These are phyloP conservation scores for Mucor circinelloides DNA, from an alignment of 371 early-diverging fungal genomes.

Conservation along the genomic window DNA sequence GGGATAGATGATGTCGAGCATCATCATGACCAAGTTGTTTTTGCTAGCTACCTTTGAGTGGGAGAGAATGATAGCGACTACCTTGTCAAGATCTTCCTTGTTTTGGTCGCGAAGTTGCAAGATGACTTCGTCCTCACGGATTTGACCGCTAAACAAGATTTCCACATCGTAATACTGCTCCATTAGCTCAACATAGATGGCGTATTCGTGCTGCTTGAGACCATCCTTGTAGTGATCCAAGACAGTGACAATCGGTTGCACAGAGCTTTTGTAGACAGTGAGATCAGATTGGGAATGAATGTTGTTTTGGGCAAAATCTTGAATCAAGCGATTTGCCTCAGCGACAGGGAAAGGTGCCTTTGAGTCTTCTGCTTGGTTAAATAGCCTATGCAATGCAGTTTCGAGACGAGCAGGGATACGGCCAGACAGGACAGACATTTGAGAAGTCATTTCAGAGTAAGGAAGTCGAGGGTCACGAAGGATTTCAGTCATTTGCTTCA, in stretches of 20 bases:
- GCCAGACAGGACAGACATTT: conserved; percentile 83
- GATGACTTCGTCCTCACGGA: conserved; percentile 88
- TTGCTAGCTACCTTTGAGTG: conserved; percentile 83
- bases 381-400: conserved; percentile 47
- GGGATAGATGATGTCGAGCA: conserved; percentile 81
- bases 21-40: conserved; percentile 72
- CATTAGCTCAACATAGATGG: conserved; percentile 73
- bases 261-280: conserved; percentile 57
- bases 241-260: conserved; percentile 69
- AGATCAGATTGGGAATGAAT: conserved; percentile 63
- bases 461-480: conserved; percentile 84
- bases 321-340: conserved; percentile 66
- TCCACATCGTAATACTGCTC: conserved; percentile 87
- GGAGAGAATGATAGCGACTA: conserved; percentile 76
- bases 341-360: conserved; percentile 75
- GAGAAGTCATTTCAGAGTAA: conserved; percentile 78
- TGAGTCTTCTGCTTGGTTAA: conserved; percentile 32
- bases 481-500: conserved; percentile 76
- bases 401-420: conserved; percentile 86
- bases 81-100: conserved; percentile 81
- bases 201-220: conserved; percentile 75
- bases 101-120: conserved; percentile 81
- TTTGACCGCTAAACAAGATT: conserved; percentile 71
- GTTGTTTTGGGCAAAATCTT: conserved; percentile 53
- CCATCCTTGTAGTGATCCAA: conserved; percentile 77